Conservation (phyloP, 2,329 filamentous ascomycete genomes). For the Claviceps capensis region DNA sequence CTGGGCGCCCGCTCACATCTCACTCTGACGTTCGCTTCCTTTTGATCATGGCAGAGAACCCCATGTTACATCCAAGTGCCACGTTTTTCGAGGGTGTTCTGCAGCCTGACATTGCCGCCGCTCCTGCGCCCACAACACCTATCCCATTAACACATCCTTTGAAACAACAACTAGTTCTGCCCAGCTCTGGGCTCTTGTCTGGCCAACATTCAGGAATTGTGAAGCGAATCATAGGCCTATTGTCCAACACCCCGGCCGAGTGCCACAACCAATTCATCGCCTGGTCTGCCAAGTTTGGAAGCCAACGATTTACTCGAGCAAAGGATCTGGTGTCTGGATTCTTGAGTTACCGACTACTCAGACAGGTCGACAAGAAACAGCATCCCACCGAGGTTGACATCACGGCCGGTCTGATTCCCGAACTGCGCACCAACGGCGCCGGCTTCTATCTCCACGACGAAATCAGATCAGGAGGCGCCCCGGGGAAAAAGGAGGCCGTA, state of each 20-base stretch:
- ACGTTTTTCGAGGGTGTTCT: conserved; percentile 27
- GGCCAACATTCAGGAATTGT: conserved; percentile 71
- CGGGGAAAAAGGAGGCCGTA: conserved; percentile 39
- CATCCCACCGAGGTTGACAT: conserved; percentile 41
- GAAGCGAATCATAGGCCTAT: conserved; percentile 68
- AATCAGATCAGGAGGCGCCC: conserved; percentile 39
- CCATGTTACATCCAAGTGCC: conserved; percentile 45
- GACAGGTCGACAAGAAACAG: conserved; percentile 54
- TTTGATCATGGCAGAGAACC: conserved; percentile 66
- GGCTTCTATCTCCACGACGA: conserved; percentile 64
- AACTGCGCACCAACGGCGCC: conserved; percentile 41
- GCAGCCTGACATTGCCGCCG: conserved; percentile 14
- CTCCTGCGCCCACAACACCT: neutral
- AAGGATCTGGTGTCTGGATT: conserved; percentile 70
- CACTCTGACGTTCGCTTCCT: conserved; percentile 65
- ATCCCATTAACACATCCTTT: neutral
- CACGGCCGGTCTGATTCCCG: conserved; percentile 57
- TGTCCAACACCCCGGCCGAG: conserved; percentile 61
- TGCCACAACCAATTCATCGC: conserved; percentile 65
- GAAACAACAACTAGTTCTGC: conserved; percentile 3
- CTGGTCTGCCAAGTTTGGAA: conserved; percentile 64
- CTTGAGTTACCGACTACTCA: conserved; percentile 64
- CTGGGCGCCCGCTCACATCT: conserved; percentile 52
- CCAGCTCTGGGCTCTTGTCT: conserved; percentile 30
- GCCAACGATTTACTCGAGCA: conserved; percentile 52